Conservation (phyloP, 352 stramenopile species). For the Pythium guiyangense region DNA sequence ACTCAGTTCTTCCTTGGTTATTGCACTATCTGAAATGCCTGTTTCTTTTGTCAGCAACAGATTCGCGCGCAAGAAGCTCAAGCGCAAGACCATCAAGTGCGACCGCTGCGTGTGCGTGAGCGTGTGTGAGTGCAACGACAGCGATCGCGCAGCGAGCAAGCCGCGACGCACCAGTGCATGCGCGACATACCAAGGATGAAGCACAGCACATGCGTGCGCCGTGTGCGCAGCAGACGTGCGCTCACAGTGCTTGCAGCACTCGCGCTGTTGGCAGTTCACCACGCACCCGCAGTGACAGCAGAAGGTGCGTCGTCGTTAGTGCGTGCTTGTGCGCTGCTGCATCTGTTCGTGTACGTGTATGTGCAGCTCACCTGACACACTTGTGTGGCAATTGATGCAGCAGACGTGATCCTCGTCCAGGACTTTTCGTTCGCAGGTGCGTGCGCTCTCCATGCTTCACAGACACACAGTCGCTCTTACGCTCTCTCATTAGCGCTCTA, state of each 20-base stretch:
- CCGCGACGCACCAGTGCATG: too few relatives aligned
- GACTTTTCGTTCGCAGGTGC: conserved; percentile 66
- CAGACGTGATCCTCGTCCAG: conserved; percentile 59
- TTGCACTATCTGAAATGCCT: too few relatives aligned
- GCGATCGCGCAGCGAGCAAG: too few relatives aligned
- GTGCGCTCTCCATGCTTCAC: not conserved
- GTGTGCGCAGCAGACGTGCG: not conserved
- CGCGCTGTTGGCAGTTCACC: not conserved
- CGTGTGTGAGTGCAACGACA: too few relatives aligned
- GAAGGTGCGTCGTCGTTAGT: conserved; percentile 5
- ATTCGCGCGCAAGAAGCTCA: too few relatives aligned
- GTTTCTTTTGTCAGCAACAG: too few relatives aligned
- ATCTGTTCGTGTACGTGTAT: not conserved
- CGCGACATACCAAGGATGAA: too few relatives aligned
- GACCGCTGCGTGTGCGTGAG: too few relatives aligned
- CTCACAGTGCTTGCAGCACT: not conserved
- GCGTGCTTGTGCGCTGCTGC: not conserved
- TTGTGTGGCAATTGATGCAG: conserved; percentile 1
- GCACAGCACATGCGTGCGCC: too few relatives aligned
- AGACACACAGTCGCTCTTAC: too few relatives aligned
- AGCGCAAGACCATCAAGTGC: too few relatives aligned
- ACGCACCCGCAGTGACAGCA: not conserved
- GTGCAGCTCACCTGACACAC: not conserved
- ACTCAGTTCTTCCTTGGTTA: too few relatives aligned
- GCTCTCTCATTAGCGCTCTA: not conserved